These are phyloP conservation scores for Kazachstania psychrophila DNA, from an alignment of 805 yeast species.

Conservation along the genomic window DNA sequence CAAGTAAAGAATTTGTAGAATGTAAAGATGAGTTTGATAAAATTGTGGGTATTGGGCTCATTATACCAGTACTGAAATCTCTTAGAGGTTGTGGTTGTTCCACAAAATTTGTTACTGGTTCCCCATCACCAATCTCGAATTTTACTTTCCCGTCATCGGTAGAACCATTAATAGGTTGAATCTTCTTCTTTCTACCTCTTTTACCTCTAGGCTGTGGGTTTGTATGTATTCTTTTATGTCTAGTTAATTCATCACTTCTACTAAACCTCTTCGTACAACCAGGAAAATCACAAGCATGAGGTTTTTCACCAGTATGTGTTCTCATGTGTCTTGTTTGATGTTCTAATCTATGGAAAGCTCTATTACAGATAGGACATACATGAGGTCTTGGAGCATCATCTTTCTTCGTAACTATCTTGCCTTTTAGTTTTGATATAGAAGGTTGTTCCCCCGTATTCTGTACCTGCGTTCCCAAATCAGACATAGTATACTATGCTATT, in stretches of 20 bases:
- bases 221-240: slow-evolving; percentile 65
- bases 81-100: not conserved
- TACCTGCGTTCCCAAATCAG: not conserved
- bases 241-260: slow-evolving; percentile 63
- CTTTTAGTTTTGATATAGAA: not conserved
- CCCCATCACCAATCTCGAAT: slow-evolving; percentile 7
- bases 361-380: slow-evolving; percentile 64
- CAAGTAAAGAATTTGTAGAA: not conserved
- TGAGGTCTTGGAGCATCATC: slow-evolving; percentile 44
- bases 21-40: not conserved
- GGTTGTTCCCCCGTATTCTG: not conserved
- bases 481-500: not conserved
- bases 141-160: slow-evolving; percentile 1
- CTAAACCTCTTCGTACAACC: slow-evolving; percentile 62
- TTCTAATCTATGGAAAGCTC: slow-evolving; percentile 67
- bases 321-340: slow-evolving; percentile 74
- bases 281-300: slow-evolving; percentile 65
- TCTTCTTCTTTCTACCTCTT: slow-evolving; percentile 36
- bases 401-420: not conserved
- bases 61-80: not conserved
- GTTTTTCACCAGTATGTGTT: slow-evolving; percentile 77
- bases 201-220: slow-evolving; percentile 62
- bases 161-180: not conserved
- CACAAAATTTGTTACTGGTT: not conserved
- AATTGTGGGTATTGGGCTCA: not conserved